Percentiles rank a stretch among this genome's conserved stretches.
These are phyloP conservation scores for Phragmites australis DNA, from an alignment of 176 grass and related monocot genomes.

Conservation along the genomic window DNA sequence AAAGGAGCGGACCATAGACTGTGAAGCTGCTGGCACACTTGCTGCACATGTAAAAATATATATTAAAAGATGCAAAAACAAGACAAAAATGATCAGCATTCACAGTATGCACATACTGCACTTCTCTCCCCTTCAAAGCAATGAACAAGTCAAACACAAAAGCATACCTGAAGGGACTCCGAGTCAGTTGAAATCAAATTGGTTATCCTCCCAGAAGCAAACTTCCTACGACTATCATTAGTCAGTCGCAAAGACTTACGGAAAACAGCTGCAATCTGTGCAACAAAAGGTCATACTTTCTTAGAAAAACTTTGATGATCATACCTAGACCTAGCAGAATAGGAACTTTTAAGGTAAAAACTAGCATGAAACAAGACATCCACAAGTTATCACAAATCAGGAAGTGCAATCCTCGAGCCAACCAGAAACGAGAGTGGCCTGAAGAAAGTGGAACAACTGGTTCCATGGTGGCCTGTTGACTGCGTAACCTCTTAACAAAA, in stretches of 20 bases:
- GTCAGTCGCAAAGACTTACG: conserved; percentile 91
- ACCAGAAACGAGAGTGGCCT: conserved; percentile 5
- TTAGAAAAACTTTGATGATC: neutral
- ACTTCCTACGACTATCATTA: conserved; percentile 79
- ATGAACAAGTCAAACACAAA: conserved; percentile 27
- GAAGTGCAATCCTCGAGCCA: neutral
- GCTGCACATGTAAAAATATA: conserved; percentile 58
- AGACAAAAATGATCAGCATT: neutral
- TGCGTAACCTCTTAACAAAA: conserved; percentile 10
- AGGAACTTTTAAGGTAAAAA: neutral
- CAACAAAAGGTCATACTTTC: conserved; percentile 15
- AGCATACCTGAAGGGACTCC: conserved; percentile 84
- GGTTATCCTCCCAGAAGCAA: conserved; percentile 93
- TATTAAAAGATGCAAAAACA: conserved; percentile 23
- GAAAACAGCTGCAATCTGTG: conserved; percentile 91
- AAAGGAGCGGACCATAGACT: conserved; percentile 99
- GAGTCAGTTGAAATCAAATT: conserved; percentile 99
- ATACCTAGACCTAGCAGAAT: neutral
- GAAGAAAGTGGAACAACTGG: conserved; percentile 3
- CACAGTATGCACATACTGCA: conserved; percentile 16
- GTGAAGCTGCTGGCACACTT: conserved; percentile 98
- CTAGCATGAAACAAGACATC: conserved; percentile 14
- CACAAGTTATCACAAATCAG: conserved; percentile 5
- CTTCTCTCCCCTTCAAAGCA: conserved; percentile 8
- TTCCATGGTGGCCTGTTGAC: neutral